Evolutionary conservation across 306 rosid genomes (phyloP), one percentile per base, ranked within the genome.

Genomic region (Lagenaria siceraria): DNA sequence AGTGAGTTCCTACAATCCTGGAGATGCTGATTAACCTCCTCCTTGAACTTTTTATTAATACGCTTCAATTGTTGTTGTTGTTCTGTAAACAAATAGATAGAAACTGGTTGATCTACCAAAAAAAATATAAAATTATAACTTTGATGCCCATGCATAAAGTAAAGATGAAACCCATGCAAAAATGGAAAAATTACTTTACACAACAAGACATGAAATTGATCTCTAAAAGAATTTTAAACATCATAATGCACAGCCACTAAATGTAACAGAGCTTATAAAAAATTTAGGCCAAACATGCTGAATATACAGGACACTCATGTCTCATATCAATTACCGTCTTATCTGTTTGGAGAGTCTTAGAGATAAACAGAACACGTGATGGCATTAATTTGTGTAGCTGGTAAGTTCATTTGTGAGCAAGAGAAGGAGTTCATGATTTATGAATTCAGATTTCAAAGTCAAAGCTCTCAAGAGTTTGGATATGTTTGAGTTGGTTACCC

Each of bases 1-100:
- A 88, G 78, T 71, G 89, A 80, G 83, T 85, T 85, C 85, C 83
- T 82, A 88, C 91, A 90, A 62, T 90, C 90, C 86, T 87, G 91
- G 77, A 92, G 87, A 82, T 95, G 92, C 81, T 80, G 87, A 87
- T 85, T 85, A 55, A 95, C 84, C 86, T 92, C 90, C 79, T 89
- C 91, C 88, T 85, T 92, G 92, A 92, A 95, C 75, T 85, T 95
- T 83, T 85, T 88, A 54, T 86, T 85, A 74, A 89, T 89, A 82
- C 81, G 86, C 75, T 86, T 87, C 87, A 95, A 80, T 78, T 90
- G 85, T 54, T 87, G 87, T 78, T 86, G 93, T 79, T 90, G 88
- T 69, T 92, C 97, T 95, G 84, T 87, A 66, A 65, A 77, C 21
- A 74, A 48, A 72, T 49, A 22, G 10, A 48, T 27, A 72, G 52